phyloP scores from a whole-genome alignment of 495 filamentous ascomycete species.

The Margaritispora aquatica region DNA sequence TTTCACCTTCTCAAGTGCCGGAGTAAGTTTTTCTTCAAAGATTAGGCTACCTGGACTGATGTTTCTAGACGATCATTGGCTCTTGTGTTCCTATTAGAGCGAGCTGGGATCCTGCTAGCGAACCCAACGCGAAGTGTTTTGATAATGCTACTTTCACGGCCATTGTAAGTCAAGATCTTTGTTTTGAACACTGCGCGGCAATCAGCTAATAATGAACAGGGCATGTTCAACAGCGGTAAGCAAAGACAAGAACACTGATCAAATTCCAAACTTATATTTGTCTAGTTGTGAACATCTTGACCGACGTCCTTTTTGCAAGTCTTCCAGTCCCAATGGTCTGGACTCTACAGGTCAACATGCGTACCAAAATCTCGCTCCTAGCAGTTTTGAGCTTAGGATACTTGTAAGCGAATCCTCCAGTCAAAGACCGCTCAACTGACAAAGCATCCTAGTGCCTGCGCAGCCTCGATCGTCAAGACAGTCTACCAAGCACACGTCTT shows the following conservation, averaged over 20 bases:
- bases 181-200: neutral
- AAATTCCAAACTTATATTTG: neutral
- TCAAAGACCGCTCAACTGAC: neutral
- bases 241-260: neutral
- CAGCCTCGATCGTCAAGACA: constrained; percentile 10
- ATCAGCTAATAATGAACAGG: neutral
- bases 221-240: constrained; percentile 31
- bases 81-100: constrained; percentile 30
- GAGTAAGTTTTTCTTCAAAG: constrained; percentile 5
- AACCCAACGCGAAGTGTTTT: constrained; percentile 26
- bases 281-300: constrained; percentile 37
- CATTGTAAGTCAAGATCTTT: constrained; percentile 21
- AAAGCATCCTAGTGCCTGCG: constrained; percentile 8
- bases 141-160: constrained; percentile 26
- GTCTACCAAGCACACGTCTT: constrained; percentile 14
- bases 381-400: constrained; percentile 39
- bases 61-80: constrained; percentile 27
- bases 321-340: constrained; percentile 39
- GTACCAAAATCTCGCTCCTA: constrained; percentile 35
- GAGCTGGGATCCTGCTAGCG: constrained; percentile 25
- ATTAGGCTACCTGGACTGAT: neutral
- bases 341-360: constrained; percentile 35
- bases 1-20: constrained; percentile 29
- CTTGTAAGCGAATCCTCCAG: constrained; percentile 29
- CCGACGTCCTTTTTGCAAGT: constrained; percentile 38